phyloP scores from a whole-genome alignment of 2,329 filamentous ascomycete genomes.

The Knufia fluminis region DNA sequence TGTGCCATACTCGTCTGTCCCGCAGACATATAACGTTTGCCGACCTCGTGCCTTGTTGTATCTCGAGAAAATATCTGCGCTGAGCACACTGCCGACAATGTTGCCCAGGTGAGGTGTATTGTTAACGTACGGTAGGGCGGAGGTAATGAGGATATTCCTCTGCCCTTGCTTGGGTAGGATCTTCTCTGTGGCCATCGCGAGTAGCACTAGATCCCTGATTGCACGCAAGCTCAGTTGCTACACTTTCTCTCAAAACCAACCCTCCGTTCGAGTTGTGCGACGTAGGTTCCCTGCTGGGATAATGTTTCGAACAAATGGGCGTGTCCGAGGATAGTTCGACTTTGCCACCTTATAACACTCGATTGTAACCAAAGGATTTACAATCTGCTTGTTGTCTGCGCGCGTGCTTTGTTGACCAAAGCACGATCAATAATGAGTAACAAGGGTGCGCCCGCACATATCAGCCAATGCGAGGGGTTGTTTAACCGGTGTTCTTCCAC shows the following conservation, averaged over 20 bases:
- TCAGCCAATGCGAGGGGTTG: not conserved
- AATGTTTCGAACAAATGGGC: too few species aligned
- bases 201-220: too few species aligned
- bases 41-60: conserved; percentile 72
- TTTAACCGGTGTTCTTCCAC: not conserved
- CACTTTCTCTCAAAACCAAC: too few species aligned
- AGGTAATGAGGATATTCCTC: conserved; percentile 82
- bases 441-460: not conserved
- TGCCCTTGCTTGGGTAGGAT: conserved; percentile 63
- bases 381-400: too few species aligned
- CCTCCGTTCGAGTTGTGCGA: too few species aligned
- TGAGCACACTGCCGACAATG: conserved; percentile 77
- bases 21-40: conserved; percentile 77
- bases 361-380: too few species aligned
- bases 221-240: too few species aligned
- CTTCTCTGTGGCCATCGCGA: conserved; percentile 22
- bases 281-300: too few species aligned
- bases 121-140: conserved; percentile 78
- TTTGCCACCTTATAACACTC: too few species aligned
- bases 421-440: not conserved
- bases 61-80: conserved; percentile 70
- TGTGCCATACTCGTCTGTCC: conserved; percentile 89
- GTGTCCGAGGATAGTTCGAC: too few species aligned
- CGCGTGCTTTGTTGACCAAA: not conserved
- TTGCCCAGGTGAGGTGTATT: conserved; percentile 78